Percentiles rank a stretch among this genome's conserved stretches.
Conservation (phyloP, 768 basidiomycete genomes). For the Psilocybe tampanensis region DNA sequence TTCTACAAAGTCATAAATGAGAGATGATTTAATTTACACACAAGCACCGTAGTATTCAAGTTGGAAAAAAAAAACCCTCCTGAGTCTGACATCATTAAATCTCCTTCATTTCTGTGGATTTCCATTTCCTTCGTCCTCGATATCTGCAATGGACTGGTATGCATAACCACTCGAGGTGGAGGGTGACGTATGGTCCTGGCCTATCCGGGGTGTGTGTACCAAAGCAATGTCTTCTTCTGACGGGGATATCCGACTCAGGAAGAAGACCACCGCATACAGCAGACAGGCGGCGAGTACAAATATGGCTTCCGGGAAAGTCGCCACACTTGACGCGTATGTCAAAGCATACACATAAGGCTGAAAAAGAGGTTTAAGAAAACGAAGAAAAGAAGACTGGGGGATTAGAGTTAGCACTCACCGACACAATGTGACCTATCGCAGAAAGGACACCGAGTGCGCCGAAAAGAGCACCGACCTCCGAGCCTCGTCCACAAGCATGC, state of each 20-base stretch:
- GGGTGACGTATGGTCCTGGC: conserved; percentile 7
- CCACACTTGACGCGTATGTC: conserved; percentile 67
- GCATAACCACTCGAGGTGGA: conserved; percentile 11
- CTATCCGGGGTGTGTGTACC: conserved; percentile 8
- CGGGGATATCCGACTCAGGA: conserved; percentile 42
- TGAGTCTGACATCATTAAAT: background rate
- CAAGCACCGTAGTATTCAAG: background rate
- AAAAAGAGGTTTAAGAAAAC: background rate
- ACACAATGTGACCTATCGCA: conserved; percentile 66
- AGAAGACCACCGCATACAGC: conserved; percentile 47
- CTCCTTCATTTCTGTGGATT: conserved; percentile 3
- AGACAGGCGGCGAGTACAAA: conserved; percentile 63
- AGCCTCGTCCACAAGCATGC: conserved; percentile 48
- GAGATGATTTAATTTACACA: background rate
- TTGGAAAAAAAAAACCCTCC: background rate
- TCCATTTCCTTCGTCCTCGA: conserved; percentile 2
- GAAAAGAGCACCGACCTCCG: conserved; percentile 63
- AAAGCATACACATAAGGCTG: conserved; percentile 73
- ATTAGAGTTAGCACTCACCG: conserved; percentile 35
- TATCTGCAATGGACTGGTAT: conserved; percentile 14
- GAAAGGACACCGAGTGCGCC: conserved; percentile 72
- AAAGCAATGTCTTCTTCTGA: conserved; percentile 25
- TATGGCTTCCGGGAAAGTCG: conserved; percentile 65
- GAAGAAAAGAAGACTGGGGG: background rate
- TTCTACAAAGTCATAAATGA: background rate